phyloP scores from a whole-genome alignment of 306 rosid genomes.

The Quercus suber region DNA sequence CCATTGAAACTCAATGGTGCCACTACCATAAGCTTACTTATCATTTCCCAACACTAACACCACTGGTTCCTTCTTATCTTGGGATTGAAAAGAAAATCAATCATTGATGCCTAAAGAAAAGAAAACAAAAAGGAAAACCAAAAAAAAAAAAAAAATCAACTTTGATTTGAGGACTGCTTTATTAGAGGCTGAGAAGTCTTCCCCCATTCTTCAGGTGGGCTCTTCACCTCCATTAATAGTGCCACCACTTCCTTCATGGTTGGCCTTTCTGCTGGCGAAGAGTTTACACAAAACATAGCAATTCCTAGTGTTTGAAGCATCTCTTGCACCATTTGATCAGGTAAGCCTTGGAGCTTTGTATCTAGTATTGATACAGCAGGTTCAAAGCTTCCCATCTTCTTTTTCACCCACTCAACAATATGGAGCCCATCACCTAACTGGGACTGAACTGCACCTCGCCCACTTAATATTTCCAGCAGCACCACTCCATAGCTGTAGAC shows the following conservation, averaged over 20 bases:
- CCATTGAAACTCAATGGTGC: background rate
- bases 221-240: constrained; percentile 83
- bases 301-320: constrained; percentile 99
- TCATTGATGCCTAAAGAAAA: constrained; percentile 30
- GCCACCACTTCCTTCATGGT: constrained; percentile 99
- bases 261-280: constrained; percentile 81
- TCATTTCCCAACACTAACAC: constrained; percentile 22
- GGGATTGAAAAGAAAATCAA: constrained; percentile 35
- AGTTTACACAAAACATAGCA: constrained; percentile 96
- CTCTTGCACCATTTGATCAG: constrained; percentile 97
- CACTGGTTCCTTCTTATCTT: constrained; percentile 22
- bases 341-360: constrained; percentile 77
- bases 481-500: constrained; percentile 97
- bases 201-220: constrained; percentile 81
- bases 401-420: constrained; percentile 99
- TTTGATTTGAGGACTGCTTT: constrained; percentile 77
- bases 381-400: constrained; percentile 96
- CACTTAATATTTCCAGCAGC: constrained; percentile 82
- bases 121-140: background rate
- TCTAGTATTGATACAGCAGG: constrained; percentile 85
- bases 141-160: constrained; percentile 19
- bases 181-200: constrained; percentile 94
- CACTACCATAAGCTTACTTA: constrained; percentile 24
- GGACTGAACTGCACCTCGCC: constrained; percentile 78
- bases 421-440: constrained; percentile 79